Percentiles rank a stretch among this genome's conserved stretches.
Evolutionary conservation across 2,329 filamentous ascomycete genomes (phyloP).

Genomic region (Venturia pyrina): DNA sequence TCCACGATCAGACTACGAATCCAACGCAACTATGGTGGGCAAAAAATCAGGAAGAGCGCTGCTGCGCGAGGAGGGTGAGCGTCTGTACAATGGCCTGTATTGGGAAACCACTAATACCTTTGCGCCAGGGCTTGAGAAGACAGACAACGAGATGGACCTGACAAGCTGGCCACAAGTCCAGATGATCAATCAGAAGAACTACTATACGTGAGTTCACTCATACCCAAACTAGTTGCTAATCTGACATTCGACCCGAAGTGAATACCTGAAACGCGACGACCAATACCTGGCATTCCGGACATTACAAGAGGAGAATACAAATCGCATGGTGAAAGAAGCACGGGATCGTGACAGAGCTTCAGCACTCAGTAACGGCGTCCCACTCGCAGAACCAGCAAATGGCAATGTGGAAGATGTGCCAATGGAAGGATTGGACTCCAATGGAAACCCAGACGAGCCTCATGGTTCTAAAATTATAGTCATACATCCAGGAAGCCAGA

Average conservation of each 20-base stretch:
- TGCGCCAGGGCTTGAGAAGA: slow-evolving; percentile 72
- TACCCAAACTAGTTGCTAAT: slow-evolving; percentile 12
- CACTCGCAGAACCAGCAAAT: slow-evolving; percentile 20
- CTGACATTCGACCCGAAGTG: slow-evolving; percentile 40
- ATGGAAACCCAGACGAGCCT: slow-evolving; percentile 42
- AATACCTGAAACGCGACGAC: slow-evolving; percentile 97
- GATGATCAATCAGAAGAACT: slow-evolving; percentile 99
- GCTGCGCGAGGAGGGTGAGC: slow-evolving; percentile 47
- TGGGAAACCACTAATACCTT: slow-evolving; percentile 24
- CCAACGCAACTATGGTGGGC: slow-evolving; percentile 47
- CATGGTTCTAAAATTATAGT: slow-evolving; percentile 87
- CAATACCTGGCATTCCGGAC: slow-evolving; percentile 84
- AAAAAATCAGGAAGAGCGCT: slow-evolving; percentile 56
- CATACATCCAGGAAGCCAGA: slow-evolving; percentile 92
- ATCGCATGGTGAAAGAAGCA: slow-evolving; percentile 72
- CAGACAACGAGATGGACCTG: slow-evolving; percentile 96
- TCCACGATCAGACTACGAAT: slow-evolving; percentile 15
- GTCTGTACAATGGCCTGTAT: slow-evolving; percentile 7
- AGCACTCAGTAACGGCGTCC: slow-evolving; percentile 51
- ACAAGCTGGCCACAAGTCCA: slow-evolving; percentile 86
- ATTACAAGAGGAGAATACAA: slow-evolving; percentile 76
- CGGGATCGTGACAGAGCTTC: slow-evolving; percentile 81
- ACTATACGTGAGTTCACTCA: slow-evolving; percentile 67
- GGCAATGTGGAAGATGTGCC: slow-evolving; percentile 39
- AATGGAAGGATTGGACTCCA: slow-evolving; percentile 45